Evolutionary conservation across 2,329 filamentous ascomycete species (phyloP), one percentile per base, ranked within the genome.

Genomic region (Neonectria magnoliae): DNA sequence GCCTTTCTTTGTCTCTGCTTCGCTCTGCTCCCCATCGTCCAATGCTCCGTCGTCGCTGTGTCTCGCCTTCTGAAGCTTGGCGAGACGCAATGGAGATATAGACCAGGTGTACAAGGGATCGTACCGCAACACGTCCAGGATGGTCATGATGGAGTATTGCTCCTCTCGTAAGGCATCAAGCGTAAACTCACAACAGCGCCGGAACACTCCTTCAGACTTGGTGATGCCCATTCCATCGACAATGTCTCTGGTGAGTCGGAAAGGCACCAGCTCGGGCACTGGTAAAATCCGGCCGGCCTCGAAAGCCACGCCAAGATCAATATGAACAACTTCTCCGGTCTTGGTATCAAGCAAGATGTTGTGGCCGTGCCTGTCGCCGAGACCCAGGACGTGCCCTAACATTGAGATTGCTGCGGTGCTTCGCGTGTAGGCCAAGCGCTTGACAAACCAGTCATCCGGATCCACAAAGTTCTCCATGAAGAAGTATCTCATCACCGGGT

Each of bases 91-190:
- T 0, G 89, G 89, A 11, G 93, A 96, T 60, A 98, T 90, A 38
- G 93, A 95, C 96, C 96, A 99, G 65, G 90, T 96, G 78, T 98
- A 97, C 66, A 99, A 82, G 1, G 96, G 97, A 83, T 99, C 96
- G 79, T 98, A 98, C n/a, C 97, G 91, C 64, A 99, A 83, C 22
- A 99, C 97, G 76, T 99, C 97, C 20, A 99, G 88, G 57, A 99
- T 94, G 0, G 96, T 98, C 94, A 98, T 98, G 81, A 99, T 99
- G 48, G 92, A 94, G 77, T 97, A 97, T 13, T 93, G 93, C 77
- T 99, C 96, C 73, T 97, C 92, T n/a, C 96, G 90, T 38, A 99
- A 83, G 2, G 97, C 94, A 67, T 98, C 94, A 33, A 99, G 88
- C 0, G 94, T 98, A 77, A 98, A 98, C 77, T 99, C 97, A 78